These are phyloP conservation scores for Ophiostoma ulmi DNA, from an alignment of 2,329 filamentous ascomycete species.

Conservation along the genomic window DNA sequence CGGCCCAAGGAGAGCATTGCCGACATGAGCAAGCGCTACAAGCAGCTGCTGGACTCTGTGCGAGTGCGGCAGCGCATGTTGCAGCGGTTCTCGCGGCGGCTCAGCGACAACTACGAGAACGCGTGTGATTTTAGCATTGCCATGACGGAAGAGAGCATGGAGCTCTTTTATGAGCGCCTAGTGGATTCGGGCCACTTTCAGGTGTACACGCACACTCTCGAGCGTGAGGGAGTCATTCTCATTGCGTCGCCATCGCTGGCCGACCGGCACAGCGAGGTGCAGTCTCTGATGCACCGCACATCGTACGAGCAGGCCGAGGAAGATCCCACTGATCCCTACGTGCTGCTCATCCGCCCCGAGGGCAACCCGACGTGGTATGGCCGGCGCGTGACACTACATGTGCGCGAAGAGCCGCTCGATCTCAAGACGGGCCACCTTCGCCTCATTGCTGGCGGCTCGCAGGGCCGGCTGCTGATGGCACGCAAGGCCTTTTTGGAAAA, in stretches of 20 bases:
- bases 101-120: conserved; percentile 94
- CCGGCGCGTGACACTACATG: conserved; percentile 62
- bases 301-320: conserved; percentile 55
- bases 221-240: conserved; percentile 72
- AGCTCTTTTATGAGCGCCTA: conserved; percentile 74
- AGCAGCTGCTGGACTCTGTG: conserved; percentile 89
- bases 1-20: conserved; percentile 75
- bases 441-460: conserved; percentile 81
- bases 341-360: conserved; percentile 80
- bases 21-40: conserved; percentile 97
- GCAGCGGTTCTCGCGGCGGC: conserved; percentile 85
- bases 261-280: conserved; percentile 72
- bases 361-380: conserved; percentile 76
- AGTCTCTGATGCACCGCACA: conserved; percentile 72
- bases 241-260: conserved; percentile 78
- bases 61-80: conserved; percentile 93
- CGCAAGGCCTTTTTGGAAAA: conserved; percentile 69
- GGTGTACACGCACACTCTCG: conserved; percentile 61
- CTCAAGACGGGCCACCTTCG: conserved; percentile 81
- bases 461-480: conserved; percentile 71
- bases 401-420: conserved; percentile 75
- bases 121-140: conserved; percentile 90
- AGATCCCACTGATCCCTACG: conserved; percentile 73
- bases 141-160: conserved; percentile 56
- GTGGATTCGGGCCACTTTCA: conserved; percentile 81